These are phyloP conservation scores for Aspergillus latus DNA, from an alignment of 2,329 filamentous ascomycete species.

Conservation along the genomic window DNA sequence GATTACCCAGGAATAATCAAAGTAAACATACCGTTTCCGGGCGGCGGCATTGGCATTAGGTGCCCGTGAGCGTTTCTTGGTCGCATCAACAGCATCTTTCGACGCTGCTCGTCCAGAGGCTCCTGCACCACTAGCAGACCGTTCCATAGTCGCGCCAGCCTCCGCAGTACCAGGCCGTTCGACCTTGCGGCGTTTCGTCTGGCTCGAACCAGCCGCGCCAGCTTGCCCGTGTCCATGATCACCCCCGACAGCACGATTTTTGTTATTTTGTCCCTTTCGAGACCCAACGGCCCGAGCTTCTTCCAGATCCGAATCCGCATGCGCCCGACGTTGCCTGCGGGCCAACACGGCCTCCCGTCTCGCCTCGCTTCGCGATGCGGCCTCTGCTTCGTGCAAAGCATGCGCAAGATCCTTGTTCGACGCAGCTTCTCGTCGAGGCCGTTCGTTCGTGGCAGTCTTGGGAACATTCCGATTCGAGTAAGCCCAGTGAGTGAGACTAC, in stretches of 20 bases:
- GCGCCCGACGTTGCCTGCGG: constrained; percentile 70
- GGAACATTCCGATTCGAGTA: constrained; percentile 75
- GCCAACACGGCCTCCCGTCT: constrained; percentile 78
- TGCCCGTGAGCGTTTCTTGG: constrained; percentile 72
- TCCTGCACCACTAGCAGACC: constrained; percentile 38
- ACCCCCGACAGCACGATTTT: constrained; percentile 41
- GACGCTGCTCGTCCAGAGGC: constrained; percentile 36
- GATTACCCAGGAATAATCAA: neutral
- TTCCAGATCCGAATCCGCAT: constrained; percentile 77
- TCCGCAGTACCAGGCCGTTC: constrained; percentile 60
- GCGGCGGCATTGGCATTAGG: constrained; percentile 61
- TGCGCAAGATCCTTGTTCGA: constrained; percentile 67
- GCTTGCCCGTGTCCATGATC: constrained; percentile 42
- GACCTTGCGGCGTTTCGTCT: constrained; percentile 75
- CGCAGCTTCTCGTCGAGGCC: constrained; percentile 74
- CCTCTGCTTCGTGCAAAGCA: constrained; percentile 77
- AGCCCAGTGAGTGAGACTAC: constrained; percentile 91
- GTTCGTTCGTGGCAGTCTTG: constrained; percentile 62
- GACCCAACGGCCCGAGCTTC: constrained; percentile 51
- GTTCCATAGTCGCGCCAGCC: constrained; percentile 39
- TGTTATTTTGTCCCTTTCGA: constrained; percentile 59
- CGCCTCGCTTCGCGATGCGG: constrained; percentile 78
- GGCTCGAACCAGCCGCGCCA: constrained; percentile 53
- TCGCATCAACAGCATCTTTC: constrained; percentile 67
- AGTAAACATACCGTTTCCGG: constrained; percentile 69